phyloP scores from a whole-genome alignment of 345 rosid species.

The Lenwebbia sp. region DNA sequence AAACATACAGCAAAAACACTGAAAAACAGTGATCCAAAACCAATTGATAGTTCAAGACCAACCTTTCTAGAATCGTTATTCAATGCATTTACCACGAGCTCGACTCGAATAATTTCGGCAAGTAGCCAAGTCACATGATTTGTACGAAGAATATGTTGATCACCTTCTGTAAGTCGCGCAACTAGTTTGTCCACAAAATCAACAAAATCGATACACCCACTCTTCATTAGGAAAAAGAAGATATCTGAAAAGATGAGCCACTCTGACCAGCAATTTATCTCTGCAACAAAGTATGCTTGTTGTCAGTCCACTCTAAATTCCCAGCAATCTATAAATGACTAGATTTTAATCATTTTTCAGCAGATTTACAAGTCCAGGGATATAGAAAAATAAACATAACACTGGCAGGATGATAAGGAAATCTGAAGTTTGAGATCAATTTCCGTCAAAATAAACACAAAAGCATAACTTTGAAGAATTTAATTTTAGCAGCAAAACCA shows the following conservation, averaged over 20 bases:
- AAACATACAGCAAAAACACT: neutral
- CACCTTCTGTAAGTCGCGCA: conserved; percentile 50
- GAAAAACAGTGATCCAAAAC: neutral
- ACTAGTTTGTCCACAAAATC: conserved; percentile 96
- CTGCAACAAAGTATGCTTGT: conserved; percentile 35
- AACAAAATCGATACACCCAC: conserved; percentile 91
- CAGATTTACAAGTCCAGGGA: neutral
- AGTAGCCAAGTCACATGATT: conserved; percentile 98
- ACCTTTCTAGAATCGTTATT: conserved; percentile 84
- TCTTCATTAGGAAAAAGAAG: conserved; percentile 77
- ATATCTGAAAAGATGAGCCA: conserved; percentile 98
- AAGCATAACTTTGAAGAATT: neutral
- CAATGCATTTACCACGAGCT: conserved; percentile 74
- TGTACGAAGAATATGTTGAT: conserved; percentile 76
- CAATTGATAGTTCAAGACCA: conserved; percentile 1
- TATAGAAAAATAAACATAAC: neutral
- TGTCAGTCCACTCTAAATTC: conserved; percentile 2
- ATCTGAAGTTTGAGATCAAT: neutral
- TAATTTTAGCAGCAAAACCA: neutral
- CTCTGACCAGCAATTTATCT: conserved; percentile 94
- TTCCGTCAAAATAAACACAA: neutral
- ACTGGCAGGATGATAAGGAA: neutral
- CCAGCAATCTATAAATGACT: neutral
- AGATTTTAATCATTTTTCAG: neutral
- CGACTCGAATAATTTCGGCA: conserved; percentile 78